Evolutionary conservation across 75 land plant genomes (phyloP).

Genomic region (Chamaecyparis obtusa): DNA sequence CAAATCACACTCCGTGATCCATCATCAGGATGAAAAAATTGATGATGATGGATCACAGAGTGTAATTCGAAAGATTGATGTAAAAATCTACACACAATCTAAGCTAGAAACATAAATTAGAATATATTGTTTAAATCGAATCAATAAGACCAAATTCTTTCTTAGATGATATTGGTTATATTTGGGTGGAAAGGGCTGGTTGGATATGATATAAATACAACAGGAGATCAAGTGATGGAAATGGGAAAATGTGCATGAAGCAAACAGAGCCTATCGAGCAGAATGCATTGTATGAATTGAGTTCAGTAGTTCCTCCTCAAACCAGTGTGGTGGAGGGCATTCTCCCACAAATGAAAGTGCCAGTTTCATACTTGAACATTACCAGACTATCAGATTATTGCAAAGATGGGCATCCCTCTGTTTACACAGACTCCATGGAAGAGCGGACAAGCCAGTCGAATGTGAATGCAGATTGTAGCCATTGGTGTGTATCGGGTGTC

Average conservation of each 20-base stretch:
- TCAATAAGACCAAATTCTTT: no score
- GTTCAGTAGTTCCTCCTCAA: not conserved
- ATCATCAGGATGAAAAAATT: no score
- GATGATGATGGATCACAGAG: no score
- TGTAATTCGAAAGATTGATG: no score
- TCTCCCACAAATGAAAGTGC: not conserved
- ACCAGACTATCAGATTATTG: not conserved
- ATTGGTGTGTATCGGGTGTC: conserved; percentile 1
- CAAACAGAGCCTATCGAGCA: not conserved
- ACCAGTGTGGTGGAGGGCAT: not conserved
- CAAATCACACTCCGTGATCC: no score
- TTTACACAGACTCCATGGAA: not conserved
- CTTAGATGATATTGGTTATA: no score
- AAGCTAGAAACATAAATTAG: no score
- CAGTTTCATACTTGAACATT: not conserved
- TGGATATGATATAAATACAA: not conserved
- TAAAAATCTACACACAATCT: no score
- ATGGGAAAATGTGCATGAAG: not conserved
- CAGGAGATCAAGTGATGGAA: not conserved
- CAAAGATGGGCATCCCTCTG: not conserved
- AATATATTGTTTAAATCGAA: no score
- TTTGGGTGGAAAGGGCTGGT: not conserved
- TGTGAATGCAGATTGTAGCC: not conserved
- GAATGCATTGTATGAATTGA: not conserved
- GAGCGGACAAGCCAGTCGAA: not conserved